Percentiles rank a stretch among this genome's conserved stretches.
Conservation (phyloP, 495 filamentous ascomycete genomes). For the Hamigera avellanea region DNA sequence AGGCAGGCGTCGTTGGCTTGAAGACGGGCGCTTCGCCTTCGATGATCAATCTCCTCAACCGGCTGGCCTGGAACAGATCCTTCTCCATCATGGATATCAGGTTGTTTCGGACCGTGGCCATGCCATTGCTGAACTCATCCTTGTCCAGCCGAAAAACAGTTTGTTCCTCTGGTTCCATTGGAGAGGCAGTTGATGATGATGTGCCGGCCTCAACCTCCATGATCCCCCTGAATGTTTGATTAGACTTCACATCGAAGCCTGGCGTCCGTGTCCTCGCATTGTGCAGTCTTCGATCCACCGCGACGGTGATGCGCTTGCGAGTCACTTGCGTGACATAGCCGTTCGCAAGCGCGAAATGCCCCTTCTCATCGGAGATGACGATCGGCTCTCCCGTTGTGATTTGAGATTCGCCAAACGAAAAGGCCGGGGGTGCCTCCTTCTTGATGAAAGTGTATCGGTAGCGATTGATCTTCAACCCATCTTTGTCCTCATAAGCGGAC, state of each 20-base stretch:
- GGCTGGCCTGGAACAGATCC: slow-evolving; percentile 55
- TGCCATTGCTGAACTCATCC: slow-evolving; percentile 95
- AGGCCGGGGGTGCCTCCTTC: slow-evolving; percentile 37
- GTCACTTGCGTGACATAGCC: slow-evolving; percentile 74
- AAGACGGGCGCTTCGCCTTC: slow-evolving; percentile 63
- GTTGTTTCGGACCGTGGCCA: slow-evolving; percentile 90
- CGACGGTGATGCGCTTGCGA: slow-evolving; percentile 65
- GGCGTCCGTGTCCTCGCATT: slow-evolving; percentile 64
- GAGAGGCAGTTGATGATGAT: slow-evolving; percentile 11
- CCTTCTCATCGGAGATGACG: slow-evolving; percentile 90
- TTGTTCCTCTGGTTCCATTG: slow-evolving; percentile 41
- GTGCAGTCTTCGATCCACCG: slow-evolving; percentile 78
- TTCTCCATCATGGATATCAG: slow-evolving; percentile 84
- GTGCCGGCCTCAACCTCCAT: slow-evolving; percentile 63
- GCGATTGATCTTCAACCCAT: slow-evolving; percentile 74
- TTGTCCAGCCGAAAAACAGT: slow-evolving; percentile 82
- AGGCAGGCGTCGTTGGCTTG: slow-evolving; percentile 48
- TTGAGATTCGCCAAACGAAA: slow-evolving; percentile 86
- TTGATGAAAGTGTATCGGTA: slow-evolving; percentile 78
- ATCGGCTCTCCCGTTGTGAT: slow-evolving; percentile 83
- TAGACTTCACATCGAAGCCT: slow-evolving; percentile 61
- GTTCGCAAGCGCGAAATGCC: slow-evolving; percentile 87
- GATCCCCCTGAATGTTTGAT: slow-evolving; percentile 82
- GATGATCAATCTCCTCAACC: slow-evolving; percentile 68
- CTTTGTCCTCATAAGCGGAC: slow-evolving; percentile 52